phyloP scores from a whole-genome alignment of 1,139 yeast species.

The Hanseniaspora uvarum region DNA sequence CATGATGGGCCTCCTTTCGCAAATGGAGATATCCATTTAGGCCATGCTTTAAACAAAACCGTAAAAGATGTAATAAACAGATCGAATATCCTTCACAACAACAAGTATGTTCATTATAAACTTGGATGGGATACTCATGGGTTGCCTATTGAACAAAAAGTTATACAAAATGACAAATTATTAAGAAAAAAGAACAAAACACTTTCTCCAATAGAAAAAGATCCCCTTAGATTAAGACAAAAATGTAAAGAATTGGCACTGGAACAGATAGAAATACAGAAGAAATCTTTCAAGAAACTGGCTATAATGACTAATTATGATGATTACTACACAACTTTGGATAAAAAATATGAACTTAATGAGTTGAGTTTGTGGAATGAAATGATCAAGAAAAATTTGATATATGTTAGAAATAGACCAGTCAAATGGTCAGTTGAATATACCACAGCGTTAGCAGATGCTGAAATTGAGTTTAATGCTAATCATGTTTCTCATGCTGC shows the following conservation, averaged over 20 bases:
- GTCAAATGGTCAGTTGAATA: slow-evolving; percentile 97
- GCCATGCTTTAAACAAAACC: slow-evolving; percentile 86
- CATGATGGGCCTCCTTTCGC: slow-evolving; percentile 99
- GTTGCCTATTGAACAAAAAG: slow-evolving; percentile 84
- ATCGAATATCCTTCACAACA: slow-evolving; percentile 47
- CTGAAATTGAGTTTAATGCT: slow-evolving; percentile 80
- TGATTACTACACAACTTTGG: slow-evolving; percentile 61
- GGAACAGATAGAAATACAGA: slow-evolving; percentile 53
- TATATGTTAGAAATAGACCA: slow-evolving; percentile 79
- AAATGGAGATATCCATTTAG: slow-evolving; percentile 84
- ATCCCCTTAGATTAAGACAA: slow-evolving; percentile 3
- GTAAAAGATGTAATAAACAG: slow-evolving; percentile 78
- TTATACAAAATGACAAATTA: slow-evolving; percentile 35
- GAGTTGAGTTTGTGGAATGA: slow-evolving; percentile 63
- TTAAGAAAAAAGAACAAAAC: slow-evolving; percentile 22
- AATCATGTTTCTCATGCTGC: slow-evolving; percentile 63
- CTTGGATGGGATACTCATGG: slow-evolving; percentile 99
- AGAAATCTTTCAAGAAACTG: slow-evolving; percentile 51
- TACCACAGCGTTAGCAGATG: slow-evolving; percentile 88
- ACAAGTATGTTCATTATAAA: slow-evolving; percentile 53
- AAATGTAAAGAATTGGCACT: slow-evolving; percentile 58
- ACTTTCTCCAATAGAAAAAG: slow-evolving; percentile 38
- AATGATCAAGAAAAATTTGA: slow-evolving; percentile 56
- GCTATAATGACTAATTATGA: slow-evolving; percentile 81
- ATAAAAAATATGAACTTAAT: slow-evolving; percentile 56